Evolutionary conservation across 257 asterid genomes (phyloP).

Genomic region (Nicotiana tomentosiformis): DNA sequence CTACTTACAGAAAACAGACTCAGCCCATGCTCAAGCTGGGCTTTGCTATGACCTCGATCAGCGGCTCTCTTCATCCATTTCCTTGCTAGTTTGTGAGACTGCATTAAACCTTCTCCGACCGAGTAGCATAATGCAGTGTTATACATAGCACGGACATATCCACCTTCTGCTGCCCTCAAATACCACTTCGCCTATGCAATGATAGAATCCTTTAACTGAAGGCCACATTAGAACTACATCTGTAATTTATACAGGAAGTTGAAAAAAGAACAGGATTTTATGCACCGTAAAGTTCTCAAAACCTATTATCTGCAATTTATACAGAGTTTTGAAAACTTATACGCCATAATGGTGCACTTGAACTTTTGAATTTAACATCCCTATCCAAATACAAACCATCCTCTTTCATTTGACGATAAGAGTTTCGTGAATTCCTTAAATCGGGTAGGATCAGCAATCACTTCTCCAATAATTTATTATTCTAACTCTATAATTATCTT

Average conservation of each 20-base stretch:
- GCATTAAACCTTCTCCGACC: constrained; percentile 65
- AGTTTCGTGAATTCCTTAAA: no score
- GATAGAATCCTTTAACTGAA: background rate
- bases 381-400: no score
- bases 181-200: constrained; percentile 74
- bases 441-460: no score
- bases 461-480: no score
- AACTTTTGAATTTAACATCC: background rate
- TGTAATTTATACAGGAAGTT: background rate
- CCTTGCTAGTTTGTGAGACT: constrained; percentile 56
- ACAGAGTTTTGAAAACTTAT: background rate
- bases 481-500: no score
- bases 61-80: constrained; percentile 98
- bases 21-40: constrained; percentile 81
- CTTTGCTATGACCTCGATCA: constrained; percentile 87
- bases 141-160: constrained; percentile 93
- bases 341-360: background rate
- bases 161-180: constrained; percentile 84
- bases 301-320: background rate
- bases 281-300: background rate
- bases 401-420: no score
- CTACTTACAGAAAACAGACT: constrained; percentile 69
- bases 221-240: background rate
- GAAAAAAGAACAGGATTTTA: background rate
- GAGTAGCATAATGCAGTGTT: constrained; percentile 77